These are phyloP conservation scores for Ceratocystiopsis sp. DNA, from an alignment of 2,329 filamentous ascomycete genomes.

Conservation along the genomic window DNA sequence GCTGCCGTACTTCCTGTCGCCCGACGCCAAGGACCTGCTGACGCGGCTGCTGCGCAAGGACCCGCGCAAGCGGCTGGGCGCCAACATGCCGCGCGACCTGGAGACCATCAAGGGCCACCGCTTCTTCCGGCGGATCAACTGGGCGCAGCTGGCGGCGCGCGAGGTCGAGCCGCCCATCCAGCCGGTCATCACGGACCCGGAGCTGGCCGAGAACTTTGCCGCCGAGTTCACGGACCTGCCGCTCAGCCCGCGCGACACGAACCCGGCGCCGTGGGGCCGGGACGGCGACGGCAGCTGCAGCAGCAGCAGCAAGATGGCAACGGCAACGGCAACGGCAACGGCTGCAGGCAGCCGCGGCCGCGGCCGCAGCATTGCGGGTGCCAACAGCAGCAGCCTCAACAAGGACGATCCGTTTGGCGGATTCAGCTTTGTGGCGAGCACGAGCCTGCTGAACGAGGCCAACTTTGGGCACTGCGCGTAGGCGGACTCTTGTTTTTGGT, in stretches of 20 bases:
- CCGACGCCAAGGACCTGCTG: constrained; percentile 87
- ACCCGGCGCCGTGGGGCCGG: constrained; percentile 9
- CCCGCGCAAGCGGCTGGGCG: constrained; percentile 73
- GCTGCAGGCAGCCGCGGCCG: background rate
- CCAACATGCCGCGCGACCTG: constrained; percentile 78
- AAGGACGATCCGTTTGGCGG: constrained; percentile 43
- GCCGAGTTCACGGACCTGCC: constrained; percentile 79
- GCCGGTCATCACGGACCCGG: constrained; percentile 87
- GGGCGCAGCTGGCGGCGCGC: constrained; percentile 67
- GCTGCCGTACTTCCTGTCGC: constrained; percentile 76
- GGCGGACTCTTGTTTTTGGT: no score
- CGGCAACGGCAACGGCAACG: background rate
- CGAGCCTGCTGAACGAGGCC: constrained; percentile 34
- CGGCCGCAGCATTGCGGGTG: constrained; percentile 1
- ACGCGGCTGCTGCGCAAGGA: constrained; percentile 84
- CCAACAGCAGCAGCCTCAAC: constrained; percentile 5
- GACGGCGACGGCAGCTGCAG: no score
- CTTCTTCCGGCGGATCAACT: constrained; percentile 95
- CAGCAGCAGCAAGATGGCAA: background rate
- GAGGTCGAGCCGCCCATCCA: constrained; percentile 80
- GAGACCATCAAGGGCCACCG: constrained; percentile 75
- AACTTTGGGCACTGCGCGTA: constrained; percentile 15
- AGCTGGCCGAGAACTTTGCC: constrained; percentile 90
- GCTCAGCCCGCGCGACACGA: constrained; percentile 44
- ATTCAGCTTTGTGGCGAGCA: constrained; percentile 46